These are phyloP conservation scores for Sphaerulina populicola DNA, from an alignment of 2,329 filamentous ascomycete genomes.

Conservation along the genomic window DNA sequence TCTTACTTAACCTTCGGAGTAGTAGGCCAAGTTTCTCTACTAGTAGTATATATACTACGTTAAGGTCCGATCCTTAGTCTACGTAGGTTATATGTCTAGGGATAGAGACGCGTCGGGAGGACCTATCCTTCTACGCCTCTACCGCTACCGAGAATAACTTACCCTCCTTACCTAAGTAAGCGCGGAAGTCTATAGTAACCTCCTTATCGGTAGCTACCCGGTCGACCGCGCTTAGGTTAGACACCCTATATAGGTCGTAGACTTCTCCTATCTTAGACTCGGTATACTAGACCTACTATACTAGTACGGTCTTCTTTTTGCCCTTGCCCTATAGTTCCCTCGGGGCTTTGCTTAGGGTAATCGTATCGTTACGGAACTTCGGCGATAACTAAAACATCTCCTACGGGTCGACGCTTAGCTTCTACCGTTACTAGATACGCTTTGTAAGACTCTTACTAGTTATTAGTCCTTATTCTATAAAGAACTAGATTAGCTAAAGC, in stretches of 20 bases:
- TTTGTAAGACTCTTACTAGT: background rate
- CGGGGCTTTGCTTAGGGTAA: background rate
- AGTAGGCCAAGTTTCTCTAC: no score
- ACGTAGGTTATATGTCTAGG: background rate
- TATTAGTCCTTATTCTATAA: background rate
- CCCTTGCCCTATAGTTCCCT: background rate
- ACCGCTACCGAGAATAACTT: background rate
- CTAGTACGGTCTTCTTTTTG: background rate
- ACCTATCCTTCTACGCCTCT: background rate
- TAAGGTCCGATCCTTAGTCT: background rate
- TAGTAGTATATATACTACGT: no score
- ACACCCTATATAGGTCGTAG: no score
- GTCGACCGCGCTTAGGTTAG: no score
- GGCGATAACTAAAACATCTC: background rate
- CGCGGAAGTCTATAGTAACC: background rate
- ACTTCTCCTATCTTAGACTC: background rate
- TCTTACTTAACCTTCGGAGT: no score
- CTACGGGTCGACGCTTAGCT: background rate
- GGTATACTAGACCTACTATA: background rate
- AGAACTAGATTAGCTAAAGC: background rate
- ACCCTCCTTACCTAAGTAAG: background rate
- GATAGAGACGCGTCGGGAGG: no score
- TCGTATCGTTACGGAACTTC: background rate
- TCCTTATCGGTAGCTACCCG: background rate
- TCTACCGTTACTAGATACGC: background rate